Evolutionary conservation across 1,284 basidiomycete species (phyloP).

Genomic region (Xerocomus nothofagi): DNA sequence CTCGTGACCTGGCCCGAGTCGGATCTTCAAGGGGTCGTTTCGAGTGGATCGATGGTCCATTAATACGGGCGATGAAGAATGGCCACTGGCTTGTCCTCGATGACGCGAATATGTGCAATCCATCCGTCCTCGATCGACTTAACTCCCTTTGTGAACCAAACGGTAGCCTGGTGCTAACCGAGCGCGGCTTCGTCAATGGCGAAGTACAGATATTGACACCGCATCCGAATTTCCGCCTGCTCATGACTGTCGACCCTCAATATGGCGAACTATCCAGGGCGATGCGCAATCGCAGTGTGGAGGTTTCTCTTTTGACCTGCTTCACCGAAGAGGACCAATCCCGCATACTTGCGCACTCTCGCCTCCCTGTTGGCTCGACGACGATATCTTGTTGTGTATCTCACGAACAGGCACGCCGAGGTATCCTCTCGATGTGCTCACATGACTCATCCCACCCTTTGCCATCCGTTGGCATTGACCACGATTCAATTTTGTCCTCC

Average conservation of each 20-base stretch:
- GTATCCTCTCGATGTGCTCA: slow-evolving; percentile 13
- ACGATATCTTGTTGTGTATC: slow-evolving; percentile 12
- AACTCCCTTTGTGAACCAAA: slow-evolving; percentile 94
- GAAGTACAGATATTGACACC: slow-evolving; percentile 76
- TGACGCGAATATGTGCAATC: slow-evolving; percentile 92
- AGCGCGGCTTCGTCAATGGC: slow-evolving; percentile 84
- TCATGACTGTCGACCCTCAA: slow-evolving; percentile 92
- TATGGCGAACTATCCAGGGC: slow-evolving; percentile 95
- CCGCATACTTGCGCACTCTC: slow-evolving; percentile 48
- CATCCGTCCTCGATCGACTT: slow-evolving; percentile 94
- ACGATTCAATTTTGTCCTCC: slow-evolving; percentile 48
- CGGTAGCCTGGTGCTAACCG: slow-evolving; percentile 83
- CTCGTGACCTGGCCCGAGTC: slow-evolving; percentile 18
- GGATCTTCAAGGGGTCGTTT: slow-evolving; percentile 58
- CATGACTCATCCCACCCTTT: neutral
- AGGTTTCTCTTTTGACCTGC: slow-evolving; percentile 59
- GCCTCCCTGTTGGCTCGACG: slow-evolving; percentile 42
- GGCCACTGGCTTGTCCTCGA: slow-evolving; percentile 94
- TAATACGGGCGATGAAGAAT: slow-evolving; percentile 82
- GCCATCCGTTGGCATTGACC: slow-evolving; percentile 41
- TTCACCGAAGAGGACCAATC: slow-evolving; percentile 45
- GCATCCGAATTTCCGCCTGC: slow-evolving; percentile 87
- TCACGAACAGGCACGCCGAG: slow-evolving; percentile 34
- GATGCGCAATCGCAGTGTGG: slow-evolving; percentile 97
- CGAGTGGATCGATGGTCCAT: slow-evolving; percentile 96